Evolutionary conservation across 2,329 filamentous ascomycete species (phyloP).

Genomic region (Hawksworthiomyces lignivorus): DNA sequence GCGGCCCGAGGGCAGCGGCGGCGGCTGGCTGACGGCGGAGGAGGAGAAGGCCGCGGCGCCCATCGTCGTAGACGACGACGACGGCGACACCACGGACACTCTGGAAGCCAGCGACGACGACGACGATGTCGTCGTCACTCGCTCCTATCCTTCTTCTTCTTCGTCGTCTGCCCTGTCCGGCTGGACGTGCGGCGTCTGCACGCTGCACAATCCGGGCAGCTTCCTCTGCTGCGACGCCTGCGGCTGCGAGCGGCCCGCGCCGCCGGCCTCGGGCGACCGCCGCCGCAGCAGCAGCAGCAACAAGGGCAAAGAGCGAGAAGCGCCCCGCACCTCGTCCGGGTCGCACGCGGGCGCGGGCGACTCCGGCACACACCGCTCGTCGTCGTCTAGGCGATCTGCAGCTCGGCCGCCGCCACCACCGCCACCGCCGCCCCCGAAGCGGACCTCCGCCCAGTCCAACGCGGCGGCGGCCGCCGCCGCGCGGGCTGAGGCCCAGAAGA

Average conservation of each 20-base stretch:
- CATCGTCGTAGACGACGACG: slow-evolving; percentile 8
- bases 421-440: neutral
- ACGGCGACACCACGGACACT: neutral
- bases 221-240: slow-evolving; percentile 52
- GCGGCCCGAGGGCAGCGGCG: slow-evolving; percentile 40
- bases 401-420: neutral
- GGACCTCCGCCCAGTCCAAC: neutral
- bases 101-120: too few species aligned
- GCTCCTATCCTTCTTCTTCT: too few species aligned
- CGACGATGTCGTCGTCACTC: too few species aligned
- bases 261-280: slow-evolving; percentile 30
- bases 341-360: too few species aligned
- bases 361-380: too few species aligned
- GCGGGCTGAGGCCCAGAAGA: neutral
- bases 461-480: neutral
- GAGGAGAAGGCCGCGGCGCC: neutral
- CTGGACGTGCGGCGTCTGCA: slow-evolving; percentile 51
- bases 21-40: slow-evolving; percentile 22
- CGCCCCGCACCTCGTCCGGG: too few species aligned
- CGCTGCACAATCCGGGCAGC: slow-evolving; percentile 44
- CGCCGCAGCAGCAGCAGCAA: neutral
- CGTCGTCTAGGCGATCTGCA: too few species aligned
- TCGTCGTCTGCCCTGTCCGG: too few species aligned
- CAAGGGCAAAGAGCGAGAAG: neutral
- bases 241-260: slow-evolving; percentile 30